Evolutionary conservation across 2,329 filamentous ascomycete species (phyloP).

Genomic region (Xylariales sp.): DNA sequence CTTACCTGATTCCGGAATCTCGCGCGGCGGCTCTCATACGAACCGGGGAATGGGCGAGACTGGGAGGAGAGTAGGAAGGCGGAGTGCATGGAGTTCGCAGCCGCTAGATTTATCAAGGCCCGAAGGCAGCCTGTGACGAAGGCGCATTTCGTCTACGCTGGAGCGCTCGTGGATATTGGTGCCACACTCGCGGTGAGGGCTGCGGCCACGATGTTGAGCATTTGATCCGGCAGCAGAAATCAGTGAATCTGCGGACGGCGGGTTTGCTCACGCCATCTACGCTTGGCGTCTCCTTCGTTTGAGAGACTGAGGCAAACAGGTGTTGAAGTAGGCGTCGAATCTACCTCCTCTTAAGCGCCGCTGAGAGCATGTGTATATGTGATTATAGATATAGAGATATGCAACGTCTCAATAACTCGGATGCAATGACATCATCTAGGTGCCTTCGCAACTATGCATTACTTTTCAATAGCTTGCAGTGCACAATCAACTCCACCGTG

Average conservation of each 20-base stretch:
- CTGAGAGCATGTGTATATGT: no score
- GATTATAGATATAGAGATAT: no score
- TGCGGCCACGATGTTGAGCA: constrained; percentile 4
- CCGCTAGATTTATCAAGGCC: neutral
- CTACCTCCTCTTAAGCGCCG: no score
- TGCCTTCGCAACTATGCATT: no score
- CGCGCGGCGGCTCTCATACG: neutral
- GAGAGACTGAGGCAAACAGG: constrained; percentile 2
- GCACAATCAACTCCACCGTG: no score
- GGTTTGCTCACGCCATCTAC: constrained; percentile 4
- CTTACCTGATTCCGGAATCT: constrained; percentile 16
- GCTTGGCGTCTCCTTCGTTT: constrained; percentile 4
- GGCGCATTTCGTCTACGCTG: neutral
- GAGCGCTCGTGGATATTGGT: constrained; percentile 4
- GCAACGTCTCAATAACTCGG: no score
- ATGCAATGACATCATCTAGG: no score
- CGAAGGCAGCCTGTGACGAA: neutral
- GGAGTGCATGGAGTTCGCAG: constrained; percentile 5
- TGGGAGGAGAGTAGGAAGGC: constrained; percentile 1
- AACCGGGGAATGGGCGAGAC: constrained; percentile 4
- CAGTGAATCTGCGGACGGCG: neutral
- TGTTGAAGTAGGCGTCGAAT: neutral
- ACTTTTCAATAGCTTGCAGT: no score
- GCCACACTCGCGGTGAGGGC: constrained; percentile 7
- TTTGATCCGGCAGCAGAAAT: no score